A percentile compares a stretch with the other conserved stretches of the same genome.
phyloP scores from a whole-genome alignment of 73 alveolate species.

The Blepharisma japonicum region DNA sequence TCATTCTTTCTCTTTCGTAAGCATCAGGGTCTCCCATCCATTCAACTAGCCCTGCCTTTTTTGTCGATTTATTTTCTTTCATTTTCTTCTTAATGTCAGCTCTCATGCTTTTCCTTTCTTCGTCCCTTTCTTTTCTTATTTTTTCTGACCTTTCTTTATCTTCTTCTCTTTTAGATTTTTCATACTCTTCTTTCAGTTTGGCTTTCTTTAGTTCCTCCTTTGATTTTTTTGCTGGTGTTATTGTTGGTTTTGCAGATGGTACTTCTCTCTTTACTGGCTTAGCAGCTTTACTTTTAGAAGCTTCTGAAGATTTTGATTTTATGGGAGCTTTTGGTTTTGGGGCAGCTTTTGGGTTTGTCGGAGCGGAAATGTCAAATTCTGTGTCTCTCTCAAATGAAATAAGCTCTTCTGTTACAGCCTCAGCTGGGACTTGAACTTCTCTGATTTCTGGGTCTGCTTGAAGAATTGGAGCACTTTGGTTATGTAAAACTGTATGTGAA shows the following conservation, averaged over 20 bases:
- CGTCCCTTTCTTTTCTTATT: conserved; percentile 12
- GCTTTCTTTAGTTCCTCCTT: neutral
- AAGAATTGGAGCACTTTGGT: conserved; percentile 44
- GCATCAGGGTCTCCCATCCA: conserved; percentile 28
- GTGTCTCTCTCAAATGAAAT: no score
- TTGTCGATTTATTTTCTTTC: neutral
- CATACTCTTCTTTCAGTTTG: conserved; percentile 11
- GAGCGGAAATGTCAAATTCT: no score
- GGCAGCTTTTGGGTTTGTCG: no score
- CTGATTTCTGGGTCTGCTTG: conserved; percentile 5
- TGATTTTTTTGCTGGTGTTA: neutral
- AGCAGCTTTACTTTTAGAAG: neutral
- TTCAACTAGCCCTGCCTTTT: neutral
- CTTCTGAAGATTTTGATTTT: neutral
- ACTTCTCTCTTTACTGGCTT: neutral
- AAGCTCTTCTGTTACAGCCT: no score
- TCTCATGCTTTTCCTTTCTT: conserved; percentile 28
- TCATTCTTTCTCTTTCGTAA: neutral
- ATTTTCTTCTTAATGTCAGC: conserved; percentile 21
- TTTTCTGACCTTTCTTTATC: neutral
- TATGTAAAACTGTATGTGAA: conserved; percentile 66
- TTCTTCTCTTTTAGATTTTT: conserved; percentile 1
- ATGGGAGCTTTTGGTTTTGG: no score
- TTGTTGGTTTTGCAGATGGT: neutral
- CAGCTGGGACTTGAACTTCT: no score